Percentiles rank a stretch among this genome's conserved stretches.
Conservation (phyloP, 768 basidiomycete genomes). For the Coprinopsis sp. region DNA sequence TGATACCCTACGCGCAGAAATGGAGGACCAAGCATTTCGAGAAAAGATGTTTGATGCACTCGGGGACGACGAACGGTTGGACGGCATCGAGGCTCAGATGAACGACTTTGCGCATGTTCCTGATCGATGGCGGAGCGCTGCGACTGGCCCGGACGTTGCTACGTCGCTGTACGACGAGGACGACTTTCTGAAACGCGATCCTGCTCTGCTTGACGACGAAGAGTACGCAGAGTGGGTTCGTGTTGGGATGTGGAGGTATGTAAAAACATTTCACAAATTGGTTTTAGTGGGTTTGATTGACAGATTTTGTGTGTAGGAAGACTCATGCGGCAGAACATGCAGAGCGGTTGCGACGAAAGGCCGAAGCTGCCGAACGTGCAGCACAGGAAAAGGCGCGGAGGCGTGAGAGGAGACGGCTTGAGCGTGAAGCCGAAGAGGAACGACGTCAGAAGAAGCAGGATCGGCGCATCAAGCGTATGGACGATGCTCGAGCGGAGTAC, state of each 20-base stretch:
- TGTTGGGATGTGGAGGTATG: constrained; percentile 78
- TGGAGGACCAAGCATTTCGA: constrained; percentile 63
- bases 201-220: constrained; percentile 68
- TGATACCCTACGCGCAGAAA: constrained; percentile 45
- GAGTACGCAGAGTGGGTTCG: constrained; percentile 87
- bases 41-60: constrained; percentile 72
- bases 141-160: constrained; percentile 19
- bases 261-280: neutral
- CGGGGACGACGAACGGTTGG: constrained; percentile 67
- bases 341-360: constrained; percentile 54
- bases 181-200: constrained; percentile 40
- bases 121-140: constrained; percentile 51
- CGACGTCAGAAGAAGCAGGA: constrained; percentile 45
- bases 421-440: constrained; percentile 49
- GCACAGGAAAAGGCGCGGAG: constrained; percentile 51
- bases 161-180: constrained; percentile 38
- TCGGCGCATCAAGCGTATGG: constrained; percentile 38
- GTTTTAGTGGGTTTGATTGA: constrained; percentile 3
- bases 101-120: constrained; percentile 73
- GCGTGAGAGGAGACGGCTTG: constrained; percentile 48
- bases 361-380: constrained; percentile 45
- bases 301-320: constrained; percentile 38
- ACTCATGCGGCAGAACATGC: constrained; percentile 64
- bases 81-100: constrained; percentile 56
- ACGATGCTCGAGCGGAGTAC: constrained; percentile 49